These are phyloP conservation scores for Epithele typhae DNA, from an alignment of 768 basidiomycete genomes.

Conservation along the genomic window DNA sequence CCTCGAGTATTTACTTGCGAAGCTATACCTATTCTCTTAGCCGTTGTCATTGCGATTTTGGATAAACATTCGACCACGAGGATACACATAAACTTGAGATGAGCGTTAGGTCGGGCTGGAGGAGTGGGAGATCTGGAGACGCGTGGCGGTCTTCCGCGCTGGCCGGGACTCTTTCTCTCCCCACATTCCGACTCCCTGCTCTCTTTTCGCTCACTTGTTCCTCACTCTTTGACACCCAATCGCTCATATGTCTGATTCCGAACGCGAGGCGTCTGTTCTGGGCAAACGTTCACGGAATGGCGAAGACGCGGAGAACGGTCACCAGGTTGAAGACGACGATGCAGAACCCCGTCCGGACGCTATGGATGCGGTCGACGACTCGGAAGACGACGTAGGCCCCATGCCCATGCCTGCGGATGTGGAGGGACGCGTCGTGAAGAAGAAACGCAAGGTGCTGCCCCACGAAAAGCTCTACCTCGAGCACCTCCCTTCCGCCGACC, in stretches of 20 bases:
- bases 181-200: no score
- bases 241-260: slow-evolving; percentile 8
- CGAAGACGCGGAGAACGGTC: slow-evolving; percentile 2
- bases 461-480: slow-evolving; percentile 93
- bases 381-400: slow-evolving; percentile 80
- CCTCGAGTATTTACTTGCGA: no score
- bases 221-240: no score
- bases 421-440: slow-evolving; percentile 32
- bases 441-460: slow-evolving; percentile 87
- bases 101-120: no score
- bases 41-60: no score
- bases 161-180: no score
- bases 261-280: slow-evolving; percentile 19
- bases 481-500: slow-evolving; percentile 85
- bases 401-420: slow-evolving; percentile 73
- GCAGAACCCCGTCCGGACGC: slow-evolving; percentile 15
- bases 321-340: slow-evolving; percentile 10
- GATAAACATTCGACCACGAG: no score
- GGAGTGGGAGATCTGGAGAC: no score
- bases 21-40: no score
- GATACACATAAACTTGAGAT: no score
- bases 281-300: slow-evolving; percentile 23
- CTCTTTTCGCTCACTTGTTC: no score
- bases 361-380: slow-evolving; percentile 40
- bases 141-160: no score